Conservation (phyloP, 2,329 filamentous ascomycete genomes). For the Metarhizium brunneum region DNA sequence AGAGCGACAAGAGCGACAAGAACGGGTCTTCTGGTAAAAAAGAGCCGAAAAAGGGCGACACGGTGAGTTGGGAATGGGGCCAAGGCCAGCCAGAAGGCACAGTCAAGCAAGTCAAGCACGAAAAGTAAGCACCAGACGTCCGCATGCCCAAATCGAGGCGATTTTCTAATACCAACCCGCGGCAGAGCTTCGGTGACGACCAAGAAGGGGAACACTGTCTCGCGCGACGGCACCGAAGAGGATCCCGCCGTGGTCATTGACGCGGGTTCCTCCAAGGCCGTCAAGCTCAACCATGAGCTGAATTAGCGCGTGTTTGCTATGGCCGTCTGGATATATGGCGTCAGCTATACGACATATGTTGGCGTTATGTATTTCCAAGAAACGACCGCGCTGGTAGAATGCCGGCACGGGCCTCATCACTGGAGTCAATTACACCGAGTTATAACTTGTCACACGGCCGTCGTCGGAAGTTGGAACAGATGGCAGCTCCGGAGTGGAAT, state of each 20-base stretch:
- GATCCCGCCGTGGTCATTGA: slow-evolving; percentile 35
- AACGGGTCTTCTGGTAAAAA: slow-evolving; percentile 12
- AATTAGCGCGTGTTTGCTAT: background rate
- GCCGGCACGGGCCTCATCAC: too few species aligned
- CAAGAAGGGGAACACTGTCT: slow-evolving; percentile 31
- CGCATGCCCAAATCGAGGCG: background rate
- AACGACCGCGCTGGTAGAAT: too few species aligned
- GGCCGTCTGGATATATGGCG: too few species aligned
- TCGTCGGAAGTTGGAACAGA: too few species aligned
- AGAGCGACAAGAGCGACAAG: background rate
- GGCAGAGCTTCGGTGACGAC: slow-evolving; percentile 28
- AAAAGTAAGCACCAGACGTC: slow-evolving; percentile 20
- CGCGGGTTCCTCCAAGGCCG: slow-evolving; percentile 12
- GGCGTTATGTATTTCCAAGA: too few species aligned
- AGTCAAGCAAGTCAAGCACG: slow-evolving; percentile 33
- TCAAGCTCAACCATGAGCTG: slow-evolving; percentile 7
- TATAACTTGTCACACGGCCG: too few species aligned
- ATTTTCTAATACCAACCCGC: background rate
- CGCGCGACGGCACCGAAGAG: slow-evolving; percentile 27
- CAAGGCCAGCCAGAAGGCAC: slow-evolving; percentile 32
- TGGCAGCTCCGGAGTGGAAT: too few species aligned
- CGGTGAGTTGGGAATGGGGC: slow-evolving; percentile 38
- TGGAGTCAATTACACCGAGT: too few species aligned
- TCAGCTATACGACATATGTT: too few species aligned
- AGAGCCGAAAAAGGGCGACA: slow-evolving; percentile 29